Evolutionary conservation across 129 eudicot species (phyloP), one percentile per base, ranked within the genome.

Genomic region (Oenanthe sinensis): DNA sequence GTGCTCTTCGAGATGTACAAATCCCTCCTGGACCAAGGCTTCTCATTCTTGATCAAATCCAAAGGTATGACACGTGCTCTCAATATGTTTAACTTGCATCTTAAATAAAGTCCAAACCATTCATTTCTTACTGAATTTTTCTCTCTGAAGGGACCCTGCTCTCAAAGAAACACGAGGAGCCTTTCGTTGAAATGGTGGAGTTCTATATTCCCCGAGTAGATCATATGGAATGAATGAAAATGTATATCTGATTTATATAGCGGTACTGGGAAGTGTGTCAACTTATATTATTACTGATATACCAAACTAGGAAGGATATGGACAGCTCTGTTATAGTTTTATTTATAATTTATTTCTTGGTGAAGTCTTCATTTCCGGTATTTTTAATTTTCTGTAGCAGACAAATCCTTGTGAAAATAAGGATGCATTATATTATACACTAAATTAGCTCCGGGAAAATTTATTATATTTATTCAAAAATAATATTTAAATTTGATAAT

Each of bases 1-100:
- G 99, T 85, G 97, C 99, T 82, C 89, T 95, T 20, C 83, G 86
- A 92, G 99, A 95, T 43, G 97, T 90, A 70, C 90, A 75, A 49
- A 95, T 95, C 78, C 99, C 99, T 44, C 99, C 99, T 54, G 99
- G 99, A 43, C 99, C 99, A 73, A 87, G 99, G 81, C 92, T 95
- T 71, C 88, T 90, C 73, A 95, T 95, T 87, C 96, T 95, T 79
- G 95, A 95, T 84, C 96, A 87, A 80, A 83, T 95, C 71, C 87
- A 90, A 78, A 92, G 97, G 99, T 95, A 55, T 78, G 84, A 55
- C 40, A 46, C 16, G 43, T 44, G 26, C 72, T 40, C 72, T 20
- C 4, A 39, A 3, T 19, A 20, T 49, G 36, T 12, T 46, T 4
- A 49, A 71, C 33, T n/a, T 46, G 14, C 28, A 43, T 14, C 37